Base-by-base conservation (phyloP, 208 protist genomes). In the Wallacemonas sp. region DNA sequence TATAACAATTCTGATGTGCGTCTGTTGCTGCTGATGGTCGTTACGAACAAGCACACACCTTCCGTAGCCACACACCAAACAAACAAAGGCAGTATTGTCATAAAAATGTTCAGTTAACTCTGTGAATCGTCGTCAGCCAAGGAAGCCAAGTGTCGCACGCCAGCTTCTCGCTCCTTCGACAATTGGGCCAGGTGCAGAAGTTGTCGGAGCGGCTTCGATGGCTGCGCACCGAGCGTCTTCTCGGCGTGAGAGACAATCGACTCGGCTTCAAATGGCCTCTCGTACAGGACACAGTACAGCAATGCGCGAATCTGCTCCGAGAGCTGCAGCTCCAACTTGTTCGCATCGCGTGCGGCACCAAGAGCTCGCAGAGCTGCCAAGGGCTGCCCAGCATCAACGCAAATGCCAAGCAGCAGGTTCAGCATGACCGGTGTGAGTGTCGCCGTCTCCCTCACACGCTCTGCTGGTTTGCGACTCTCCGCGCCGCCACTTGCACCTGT, bases 211-310 rank as follows among this genome's bases (percentile, higher is more conserved):
- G 81, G 77, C 62, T 39, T 39, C 21, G 66, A 70, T 6, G 72
- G 70, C 8, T 46, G 51, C 46, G 80, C 75, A 31, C 78, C 77
- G n/a, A 84, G 30, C 15, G 77, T 64, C 39, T 62, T 66, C 51
- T 66, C 77, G 6, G 72, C 72, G 19, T 86, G 68, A 45, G 39
- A 19, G n/a, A 96, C 78, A 45, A 96, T 83, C 3, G 81, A 76
- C 54, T 88, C 73, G 12, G 85, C 90, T 59, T 96, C 87, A 19
- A 69, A 74, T 1, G 80, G 81, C n/a, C 87, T 77, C 55, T 84
- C 39, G 63, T 94, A 91, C 55, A 77, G 61, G 65, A 90, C 76
- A 61, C 87, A 93, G 62, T 87, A 90, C 8, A 96, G 72, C 22
- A 96, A 30, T 1, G 90, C 85, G 1, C 62, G 72, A 28, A 94